phyloP scores from a whole-genome alignment of 805 yeast genomes.

The Metschnikowia chrysomelidarum region DNA sequence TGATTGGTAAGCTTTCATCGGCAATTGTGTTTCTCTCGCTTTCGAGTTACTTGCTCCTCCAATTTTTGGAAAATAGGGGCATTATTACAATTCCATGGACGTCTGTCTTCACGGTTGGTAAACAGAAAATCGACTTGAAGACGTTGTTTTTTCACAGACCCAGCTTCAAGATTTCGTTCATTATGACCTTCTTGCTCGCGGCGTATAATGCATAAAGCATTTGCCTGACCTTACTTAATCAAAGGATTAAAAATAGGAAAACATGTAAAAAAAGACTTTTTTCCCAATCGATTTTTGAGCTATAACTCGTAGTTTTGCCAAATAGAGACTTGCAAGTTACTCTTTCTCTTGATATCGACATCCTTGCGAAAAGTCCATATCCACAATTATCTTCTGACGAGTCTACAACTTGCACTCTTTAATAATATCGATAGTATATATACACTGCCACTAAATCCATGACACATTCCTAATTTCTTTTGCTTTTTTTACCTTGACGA shows the following conservation, averaged over 20 bases:
- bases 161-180: constrained; percentile 58
- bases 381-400: too few relatives aligned
- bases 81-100: constrained; percentile 49
- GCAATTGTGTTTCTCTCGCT: constrained; percentile 50
- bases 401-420: too few relatives aligned
- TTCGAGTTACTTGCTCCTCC: constrained; percentile 40
- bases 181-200: constrained; percentile 54
- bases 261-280: too few relatives aligned
- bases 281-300: too few relatives aligned
- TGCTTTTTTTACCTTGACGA: neutral
- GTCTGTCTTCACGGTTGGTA: constrained; percentile 32
- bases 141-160: constrained; percentile 56
- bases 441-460: too few relatives aligned
- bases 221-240: too few relatives aligned
- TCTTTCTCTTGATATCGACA: too few relatives aligned
- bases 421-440: too few relatives aligned
- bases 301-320: too few relatives aligned
- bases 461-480: neutral
- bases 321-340: too few relatives aligned
- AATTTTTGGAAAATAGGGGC: constrained; percentile 56
- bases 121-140: constrained; percentile 42
- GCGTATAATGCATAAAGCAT: constrained; percentile 46
- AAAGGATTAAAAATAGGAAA: too few relatives aligned
- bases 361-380: too few relatives aligned
- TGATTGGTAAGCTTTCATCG: constrained; percentile 59